Evolutionary conservation across 495 filamentous ascomycete species (phyloP).

Genomic region (Penicillium herquei): DNA sequence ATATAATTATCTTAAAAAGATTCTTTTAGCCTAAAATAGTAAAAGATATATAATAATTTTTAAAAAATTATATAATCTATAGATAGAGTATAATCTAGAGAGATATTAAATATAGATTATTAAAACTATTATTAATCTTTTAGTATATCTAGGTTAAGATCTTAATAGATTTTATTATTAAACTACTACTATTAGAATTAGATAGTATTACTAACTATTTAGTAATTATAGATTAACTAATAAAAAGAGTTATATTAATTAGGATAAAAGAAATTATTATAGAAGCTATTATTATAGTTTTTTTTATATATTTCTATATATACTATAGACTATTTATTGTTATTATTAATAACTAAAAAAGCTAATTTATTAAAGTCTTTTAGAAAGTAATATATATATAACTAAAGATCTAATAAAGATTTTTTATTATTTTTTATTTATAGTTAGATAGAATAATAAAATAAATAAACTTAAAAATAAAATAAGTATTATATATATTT

Average conservation of each 20-base stretch:
- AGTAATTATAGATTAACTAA: too few species aligned
- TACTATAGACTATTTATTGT: too few species aligned
- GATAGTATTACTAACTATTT: too few species aligned
- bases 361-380: too few species aligned
- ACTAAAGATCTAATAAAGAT: too few species aligned
- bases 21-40: neutral
- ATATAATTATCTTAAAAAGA: neutral
- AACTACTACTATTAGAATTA: neutral
- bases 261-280: too few species aligned
- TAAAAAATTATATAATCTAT: neutral
- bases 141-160: neutral
- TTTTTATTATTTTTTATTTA: neutral
- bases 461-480: neutral
- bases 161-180: neutral
- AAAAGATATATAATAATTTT: neutral
- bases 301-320: too few species aligned
- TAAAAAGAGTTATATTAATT: too few species aligned
- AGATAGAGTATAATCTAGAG: neutral
- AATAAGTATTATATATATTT: neutral
- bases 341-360: too few species aligned
- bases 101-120: neutral
- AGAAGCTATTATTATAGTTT: too few species aligned
- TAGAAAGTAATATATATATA: too few species aligned
- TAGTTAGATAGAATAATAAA: neutral
- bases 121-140: neutral